A percentile compares a stretch with the other conserved stretches of the same genome.
These are phyloP conservation scores for Neoboletus subvelutipes DNA, from an alignment of 768 basidiomycete genomes.

Conservation along the genomic window DNA sequence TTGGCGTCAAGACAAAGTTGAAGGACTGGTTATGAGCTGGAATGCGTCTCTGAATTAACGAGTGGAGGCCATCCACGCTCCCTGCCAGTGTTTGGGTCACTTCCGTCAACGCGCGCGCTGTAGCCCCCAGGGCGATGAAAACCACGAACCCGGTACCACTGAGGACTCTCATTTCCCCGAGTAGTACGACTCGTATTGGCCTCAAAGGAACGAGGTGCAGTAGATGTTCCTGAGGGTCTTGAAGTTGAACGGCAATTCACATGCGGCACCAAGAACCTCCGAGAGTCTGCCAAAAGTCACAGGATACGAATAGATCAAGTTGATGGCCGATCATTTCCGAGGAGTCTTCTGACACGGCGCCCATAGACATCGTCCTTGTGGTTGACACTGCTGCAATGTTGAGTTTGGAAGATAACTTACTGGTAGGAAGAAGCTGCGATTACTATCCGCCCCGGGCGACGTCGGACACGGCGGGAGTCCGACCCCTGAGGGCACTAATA, in stretches of 20 bases:
- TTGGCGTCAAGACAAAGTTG: slow-evolving; percentile 28
- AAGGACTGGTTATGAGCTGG: slow-evolving; percentile 34
- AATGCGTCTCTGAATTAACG: slow-evolving; percentile 37
- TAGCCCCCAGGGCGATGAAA: not conserved
- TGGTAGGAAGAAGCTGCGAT: not conserved
- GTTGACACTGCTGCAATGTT: not conserved
- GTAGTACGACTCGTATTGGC: not conserved
- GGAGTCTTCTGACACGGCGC: not conserved
- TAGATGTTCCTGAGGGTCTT: too few relatives aligned
- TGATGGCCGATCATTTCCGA: not conserved
- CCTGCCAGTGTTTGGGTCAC: not conserved
- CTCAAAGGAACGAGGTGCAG: too few relatives aligned
- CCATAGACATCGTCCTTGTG: not conserved
- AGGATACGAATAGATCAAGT: not conserved
- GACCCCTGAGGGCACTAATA: too few relatives aligned
- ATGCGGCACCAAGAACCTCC: too few relatives aligned
- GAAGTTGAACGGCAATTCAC: too few relatives aligned
- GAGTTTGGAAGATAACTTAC: not conserved
- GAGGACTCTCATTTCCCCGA: not conserved
- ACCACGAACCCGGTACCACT: not conserved
- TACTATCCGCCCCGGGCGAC: not conserved
- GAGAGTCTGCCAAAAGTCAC: too few relatives aligned
- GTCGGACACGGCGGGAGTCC: too few relatives aligned
- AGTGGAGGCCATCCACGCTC: slow-evolving; percentile 32
- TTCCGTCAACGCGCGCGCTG: not conserved